Base-by-base conservation (phyloP, 345 rosid genomes). In the Eutrema yunnanense region DNA sequence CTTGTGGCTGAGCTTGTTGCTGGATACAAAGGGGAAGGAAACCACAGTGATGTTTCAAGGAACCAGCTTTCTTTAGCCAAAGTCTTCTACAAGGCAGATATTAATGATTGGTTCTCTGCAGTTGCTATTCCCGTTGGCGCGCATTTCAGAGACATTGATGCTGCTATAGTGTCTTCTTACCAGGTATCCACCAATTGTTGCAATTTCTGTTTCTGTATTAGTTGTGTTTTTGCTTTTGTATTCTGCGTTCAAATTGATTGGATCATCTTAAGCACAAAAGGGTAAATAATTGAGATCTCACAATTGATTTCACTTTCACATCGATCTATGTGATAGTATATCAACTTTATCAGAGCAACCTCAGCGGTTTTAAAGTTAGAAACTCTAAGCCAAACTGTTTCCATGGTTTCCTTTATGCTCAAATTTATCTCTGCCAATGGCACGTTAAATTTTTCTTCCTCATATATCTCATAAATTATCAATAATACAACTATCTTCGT, bases 41-140 rank as follows among this genome's bases (percentile, higher is more conserved):
- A 71, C 44, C 65, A 12, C 50, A 49, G 67, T 48, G 86, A 75
- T 69, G 47, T 73, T 41, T 63, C 69, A 16, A 84, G 84, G 76
- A 78, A 58, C 34, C 78, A 86, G 40, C 85, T 89, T 69, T 84
- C 88, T 69, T 82, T 94, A 32, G 73, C 88, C 7, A 91, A 91
- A 82, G 84, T 91, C 6, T 84, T 77, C 40, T 91, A 89, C 77
- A 80, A 71, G 70, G 86, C 90, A 46, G 82, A 84, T 75, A 66
- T 83, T 55, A 54, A 65, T 38, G 90, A 89, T 72, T 86, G 96
- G 92, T 81, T 89, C 73, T 88, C 97, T 14, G 86, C 80, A 1
- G 73, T 79, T 68, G 92, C 86, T 4, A 74, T 91, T 50, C 97
- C 97, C 19, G 67, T 89, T 56, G 98, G 97, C 19, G 95, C 96